Evolutionary conservation across 306 rosid species (phyloP).

Genomic region (Corylus avellana): DNA sequence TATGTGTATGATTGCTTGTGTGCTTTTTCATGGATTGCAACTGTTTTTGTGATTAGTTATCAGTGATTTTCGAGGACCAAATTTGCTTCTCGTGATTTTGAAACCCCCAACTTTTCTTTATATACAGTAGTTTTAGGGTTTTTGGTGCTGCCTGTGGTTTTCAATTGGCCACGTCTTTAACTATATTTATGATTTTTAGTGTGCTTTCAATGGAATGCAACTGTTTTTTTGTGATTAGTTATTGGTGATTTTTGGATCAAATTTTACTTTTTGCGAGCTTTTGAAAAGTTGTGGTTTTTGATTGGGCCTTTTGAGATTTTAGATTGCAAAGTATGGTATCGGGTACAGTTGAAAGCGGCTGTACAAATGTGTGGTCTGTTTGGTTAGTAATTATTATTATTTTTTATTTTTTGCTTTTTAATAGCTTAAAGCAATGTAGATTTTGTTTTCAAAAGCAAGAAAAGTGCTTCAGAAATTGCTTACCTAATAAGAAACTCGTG

Average conservation of each 20-base stretch:
- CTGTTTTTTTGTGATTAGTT: constrained; percentile 18
- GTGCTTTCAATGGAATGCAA: constrained; percentile 22
- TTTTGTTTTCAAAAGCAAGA: constrained; percentile 7
- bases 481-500: background rate
- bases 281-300: constrained; percentile 27
- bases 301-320: constrained; percentile 27
- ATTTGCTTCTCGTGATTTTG: constrained; percentile 36
- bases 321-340: constrained; percentile 28
- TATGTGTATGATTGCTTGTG: constrained; percentile 4
- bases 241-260: constrained; percentile 29
- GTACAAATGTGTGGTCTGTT: constrained; percentile 22
- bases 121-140: background rate
- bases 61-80: constrained; percentile 30
- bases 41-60: constrained; percentile 13
- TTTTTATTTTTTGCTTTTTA: constrained; percentile 1
- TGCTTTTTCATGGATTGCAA: constrained; percentile 24
- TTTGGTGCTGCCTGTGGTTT: constrained; percentile 27
- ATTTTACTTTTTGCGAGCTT: constrained; percentile 32
- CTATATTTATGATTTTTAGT: background rate
- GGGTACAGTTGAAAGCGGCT: constrained; percentile 27
- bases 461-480: background rate
- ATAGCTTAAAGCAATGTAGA: constrained; percentile 10
- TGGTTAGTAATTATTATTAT: background rate
- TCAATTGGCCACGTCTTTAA: constrained; percentile 9
- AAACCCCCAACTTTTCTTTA: background rate